phyloP scores from a whole-genome alignment of 2,329 filamentous ascomycete genomes.

The Gnomoniopsis smithogilvyi region DNA sequence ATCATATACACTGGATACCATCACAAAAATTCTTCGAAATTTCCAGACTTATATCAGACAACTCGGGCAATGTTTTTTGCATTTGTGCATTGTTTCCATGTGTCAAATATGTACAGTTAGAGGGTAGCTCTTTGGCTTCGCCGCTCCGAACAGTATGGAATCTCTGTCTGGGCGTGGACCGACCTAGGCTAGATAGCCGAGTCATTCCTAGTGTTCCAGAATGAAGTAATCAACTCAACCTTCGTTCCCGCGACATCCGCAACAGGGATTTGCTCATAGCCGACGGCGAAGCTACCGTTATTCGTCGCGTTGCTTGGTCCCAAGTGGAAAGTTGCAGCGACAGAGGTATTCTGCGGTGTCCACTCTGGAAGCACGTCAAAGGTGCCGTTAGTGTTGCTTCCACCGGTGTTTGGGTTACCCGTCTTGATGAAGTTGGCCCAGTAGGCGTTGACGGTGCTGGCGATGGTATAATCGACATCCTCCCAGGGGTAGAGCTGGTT shows the following conservation, averaged over 20 bases:
- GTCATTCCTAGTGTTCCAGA: not conserved
- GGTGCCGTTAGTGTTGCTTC: not conserved
- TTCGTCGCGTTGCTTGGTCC: not conserved
- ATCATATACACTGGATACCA: too few relatives aligned
- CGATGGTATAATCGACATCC: slow-evolving; percentile 9
- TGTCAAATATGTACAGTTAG: too few relatives aligned
- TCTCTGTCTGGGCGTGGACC: too few relatives aligned
- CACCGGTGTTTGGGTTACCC: slow-evolving; percentile 10
- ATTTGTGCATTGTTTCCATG: too few relatives aligned
- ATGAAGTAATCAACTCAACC: not conserved
- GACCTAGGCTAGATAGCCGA: not conserved
- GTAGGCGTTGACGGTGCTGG: slow-evolving; percentile 15
- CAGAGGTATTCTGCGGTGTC: not conserved
- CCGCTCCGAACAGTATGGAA: too few relatives aligned
- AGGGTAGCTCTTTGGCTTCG: too few relatives aligned
- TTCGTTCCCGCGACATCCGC: not conserved
- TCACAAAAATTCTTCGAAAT: too few relatives aligned
- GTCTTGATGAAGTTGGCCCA: slow-evolving; percentile 15
- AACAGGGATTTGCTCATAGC: not conserved
- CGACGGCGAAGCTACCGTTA: not conserved
- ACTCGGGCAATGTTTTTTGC: too few relatives aligned
- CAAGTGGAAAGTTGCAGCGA: not conserved
- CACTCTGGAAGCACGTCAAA: not conserved
- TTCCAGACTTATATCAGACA: too few relatives aligned
- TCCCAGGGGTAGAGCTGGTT: slow-evolving; percentile 3